A percentile compares a stretch with the other conserved stretches of the same genome.
phyloP scores from a whole-genome alignment of 495 filamentous ascomycete species.

The Penicillium coffeae region DNA sequence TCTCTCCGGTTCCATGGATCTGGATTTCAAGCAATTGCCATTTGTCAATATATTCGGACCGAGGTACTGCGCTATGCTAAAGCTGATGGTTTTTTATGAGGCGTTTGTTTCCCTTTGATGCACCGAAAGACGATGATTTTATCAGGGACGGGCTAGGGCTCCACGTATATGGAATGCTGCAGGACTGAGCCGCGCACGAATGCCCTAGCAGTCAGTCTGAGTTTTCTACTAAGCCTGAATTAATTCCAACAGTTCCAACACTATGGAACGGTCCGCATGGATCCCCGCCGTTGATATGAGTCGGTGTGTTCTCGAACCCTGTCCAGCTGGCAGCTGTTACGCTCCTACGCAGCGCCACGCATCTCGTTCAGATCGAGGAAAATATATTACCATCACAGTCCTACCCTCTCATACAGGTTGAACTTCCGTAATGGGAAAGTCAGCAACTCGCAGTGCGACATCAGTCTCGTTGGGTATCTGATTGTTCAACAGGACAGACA shows the following conservation, averaged over 20 bases:
- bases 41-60: background rate
- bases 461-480: constrained; percentile 1
- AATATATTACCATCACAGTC: too few relatives aligned
- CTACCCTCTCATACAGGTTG: constrained; percentile 5
- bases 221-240: too few relatives aligned
- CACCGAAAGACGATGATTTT: background rate
- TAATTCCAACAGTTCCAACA: too few relatives aligned
- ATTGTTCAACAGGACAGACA: constrained; percentile 7
- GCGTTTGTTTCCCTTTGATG: background rate
- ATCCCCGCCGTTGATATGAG: too few relatives aligned
- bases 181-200: constrained; percentile 1
- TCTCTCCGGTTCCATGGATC: background rate
- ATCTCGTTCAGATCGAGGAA: background rate
- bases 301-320: background rate
- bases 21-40: background rate
- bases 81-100: too few relatives aligned
- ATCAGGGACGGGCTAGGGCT: background rate
- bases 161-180: constrained; percentile 4
- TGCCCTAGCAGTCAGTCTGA: too few relatives aligned
- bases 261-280: too few relatives aligned
- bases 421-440: background rate
- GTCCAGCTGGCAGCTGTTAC: background rate
- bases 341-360: background rate
- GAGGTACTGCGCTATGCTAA: too few relatives aligned
- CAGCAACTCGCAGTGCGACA: constrained; percentile 3